These are phyloP conservation scores for Phytophthora parvispora DNA, from an alignment of 352 stramenopile genomes.

Conservation along the genomic window DNA sequence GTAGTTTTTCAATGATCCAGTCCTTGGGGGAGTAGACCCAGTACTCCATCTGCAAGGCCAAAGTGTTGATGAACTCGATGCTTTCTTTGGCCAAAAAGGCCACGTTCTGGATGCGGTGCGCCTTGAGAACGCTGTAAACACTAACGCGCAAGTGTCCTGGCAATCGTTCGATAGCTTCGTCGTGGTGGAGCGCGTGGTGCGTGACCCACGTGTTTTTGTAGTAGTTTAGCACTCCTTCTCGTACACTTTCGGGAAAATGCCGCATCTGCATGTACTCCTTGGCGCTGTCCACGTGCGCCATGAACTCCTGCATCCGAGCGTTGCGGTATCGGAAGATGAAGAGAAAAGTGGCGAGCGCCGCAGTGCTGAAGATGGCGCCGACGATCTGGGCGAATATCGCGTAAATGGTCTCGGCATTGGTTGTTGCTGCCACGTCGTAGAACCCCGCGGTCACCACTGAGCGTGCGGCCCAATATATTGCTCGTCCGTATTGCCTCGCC, in stretches of 20 bases:
- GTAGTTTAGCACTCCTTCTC: slow-evolving; percentile 63
- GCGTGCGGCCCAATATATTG: slow-evolving; percentile 69
- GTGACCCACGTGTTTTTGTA: slow-evolving; percentile 73
- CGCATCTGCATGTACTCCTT: slow-evolving; percentile 83
- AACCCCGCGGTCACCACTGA: slow-evolving; percentile 69
- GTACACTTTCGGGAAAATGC: slow-evolving; percentile 68
- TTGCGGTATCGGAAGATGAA: slow-evolving; percentile 80
- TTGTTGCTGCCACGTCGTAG: slow-evolving; percentile 67
- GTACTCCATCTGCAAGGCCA: slow-evolving; percentile 58
- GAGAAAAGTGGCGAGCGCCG: slow-evolving; percentile 73
- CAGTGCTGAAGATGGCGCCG: slow-evolving; percentile 74
- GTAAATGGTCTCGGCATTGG: slow-evolving; percentile 64
- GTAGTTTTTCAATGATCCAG: slow-evolving; percentile 77
- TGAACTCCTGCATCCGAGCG: slow-evolving; percentile 68
- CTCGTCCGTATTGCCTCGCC: slow-evolving; percentile 60
- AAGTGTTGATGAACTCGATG: slow-evolving; percentile 78
- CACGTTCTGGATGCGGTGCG: slow-evolving; percentile 69
- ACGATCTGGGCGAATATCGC: slow-evolving; percentile 69
- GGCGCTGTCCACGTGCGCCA: slow-evolving; percentile 72
- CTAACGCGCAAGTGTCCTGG: slow-evolving; percentile 70
- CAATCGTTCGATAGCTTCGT: slow-evolving; percentile 55
- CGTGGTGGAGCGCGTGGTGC: slow-evolving; percentile 56
- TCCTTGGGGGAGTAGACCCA: slow-evolving; percentile 74
- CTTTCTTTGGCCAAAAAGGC: slow-evolving; percentile 71
- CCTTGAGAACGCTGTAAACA: slow-evolving; percentile 63